Conservation (phyloP, 192 early-diverging fungal species). For the Coemansia sp. region DNA sequence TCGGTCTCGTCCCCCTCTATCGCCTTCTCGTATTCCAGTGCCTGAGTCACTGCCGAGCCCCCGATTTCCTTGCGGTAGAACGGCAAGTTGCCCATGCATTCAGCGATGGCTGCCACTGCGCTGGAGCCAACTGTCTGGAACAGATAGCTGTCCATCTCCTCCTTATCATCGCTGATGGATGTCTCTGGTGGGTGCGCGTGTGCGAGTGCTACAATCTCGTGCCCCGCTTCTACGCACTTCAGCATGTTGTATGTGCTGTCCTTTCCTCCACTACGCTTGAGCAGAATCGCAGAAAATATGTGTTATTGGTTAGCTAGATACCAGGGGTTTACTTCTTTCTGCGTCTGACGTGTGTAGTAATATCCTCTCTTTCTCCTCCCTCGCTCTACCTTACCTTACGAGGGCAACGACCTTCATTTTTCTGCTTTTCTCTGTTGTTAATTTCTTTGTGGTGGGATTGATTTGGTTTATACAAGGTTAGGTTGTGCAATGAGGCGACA, state of each 20-base stretch:
- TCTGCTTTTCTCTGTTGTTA: background rate
- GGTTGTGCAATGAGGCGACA: no score
- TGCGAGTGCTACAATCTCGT: slow-evolving; percentile 89
- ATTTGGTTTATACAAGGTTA: no score
- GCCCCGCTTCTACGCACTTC: slow-evolving; percentile 91
- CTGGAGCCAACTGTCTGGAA: slow-evolving; percentile 97
- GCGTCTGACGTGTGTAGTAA: no score
- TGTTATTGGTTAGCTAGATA: no score
- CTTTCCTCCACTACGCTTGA: slow-evolving; percentile 76
- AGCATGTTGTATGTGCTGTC: slow-evolving; percentile 95
- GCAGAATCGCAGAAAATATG: slow-evolving; percentile 19
- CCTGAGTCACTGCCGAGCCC: slow-evolving; percentile 66
- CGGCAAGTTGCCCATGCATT: slow-evolving; percentile 81
- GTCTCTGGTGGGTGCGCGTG: slow-evolving; percentile 78
- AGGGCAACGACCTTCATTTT: slow-evolving; percentile 50
- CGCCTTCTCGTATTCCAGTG: slow-evolving; percentile 66
- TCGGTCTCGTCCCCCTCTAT: slow-evolving; percentile 85
- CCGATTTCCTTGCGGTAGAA: slow-evolving; percentile 75
- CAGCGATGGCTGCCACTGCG: slow-evolving; percentile 76
- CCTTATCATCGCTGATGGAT: slow-evolving; percentile 55
- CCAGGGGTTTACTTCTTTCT: no score
- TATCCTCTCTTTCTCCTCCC: no score
- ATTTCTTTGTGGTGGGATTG: no score
- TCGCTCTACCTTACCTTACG: slow-evolving; percentile 11
- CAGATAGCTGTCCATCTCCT: slow-evolving; percentile 94